Percentiles rank a stretch among this genome's conserved stretches.
phyloP scores from a whole-genome alignment of 441 rosid genomes.

The Pelargonium myrrhifolium region DNA sequence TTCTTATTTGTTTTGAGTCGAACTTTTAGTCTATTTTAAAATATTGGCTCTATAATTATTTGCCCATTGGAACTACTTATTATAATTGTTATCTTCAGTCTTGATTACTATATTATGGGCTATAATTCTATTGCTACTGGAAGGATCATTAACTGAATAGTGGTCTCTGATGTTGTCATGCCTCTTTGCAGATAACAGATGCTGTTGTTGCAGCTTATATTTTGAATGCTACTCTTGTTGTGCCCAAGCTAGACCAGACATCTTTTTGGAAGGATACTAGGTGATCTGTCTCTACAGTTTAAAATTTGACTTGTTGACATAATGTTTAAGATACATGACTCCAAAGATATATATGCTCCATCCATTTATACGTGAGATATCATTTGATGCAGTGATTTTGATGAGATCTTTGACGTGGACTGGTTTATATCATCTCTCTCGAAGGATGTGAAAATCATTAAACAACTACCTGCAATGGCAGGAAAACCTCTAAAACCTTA shows the following conservation, averaged over 20 bases:
- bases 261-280: slow-evolving; percentile 97
- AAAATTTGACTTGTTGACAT: background rate
- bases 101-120: background rate
- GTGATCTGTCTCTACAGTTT: slow-evolving; percentile 22
- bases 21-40: background rate
- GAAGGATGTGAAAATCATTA: slow-evolving; percentile 46
- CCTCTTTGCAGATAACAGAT: slow-evolving; percentile 68
- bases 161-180: slow-evolving; percentile 6
- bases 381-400: slow-evolving; percentile 50
- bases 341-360: background rate
- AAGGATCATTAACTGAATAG: background rate
- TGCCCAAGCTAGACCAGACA: slow-evolving; percentile 90
- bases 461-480: slow-evolving; percentile 39
- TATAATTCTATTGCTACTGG: background rate
- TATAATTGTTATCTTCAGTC: background rate
- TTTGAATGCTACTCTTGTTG: slow-evolving; percentile 86
- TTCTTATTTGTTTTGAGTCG: background rate
- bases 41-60: background rate
- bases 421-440: slow-evolving; percentile 53
- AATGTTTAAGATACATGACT: background rate
- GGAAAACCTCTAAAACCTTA: slow-evolving; percentile 34
- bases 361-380: slow-evolving; percentile 14
- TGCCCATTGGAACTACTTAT: background rate
- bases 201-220: slow-evolving; percentile 98
- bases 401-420: slow-evolving; percentile 50